These are phyloP conservation scores for Magnusiomyces paraingens DNA, from an alignment of 1,139 yeast species.

Conservation along the genomic window DNA sequence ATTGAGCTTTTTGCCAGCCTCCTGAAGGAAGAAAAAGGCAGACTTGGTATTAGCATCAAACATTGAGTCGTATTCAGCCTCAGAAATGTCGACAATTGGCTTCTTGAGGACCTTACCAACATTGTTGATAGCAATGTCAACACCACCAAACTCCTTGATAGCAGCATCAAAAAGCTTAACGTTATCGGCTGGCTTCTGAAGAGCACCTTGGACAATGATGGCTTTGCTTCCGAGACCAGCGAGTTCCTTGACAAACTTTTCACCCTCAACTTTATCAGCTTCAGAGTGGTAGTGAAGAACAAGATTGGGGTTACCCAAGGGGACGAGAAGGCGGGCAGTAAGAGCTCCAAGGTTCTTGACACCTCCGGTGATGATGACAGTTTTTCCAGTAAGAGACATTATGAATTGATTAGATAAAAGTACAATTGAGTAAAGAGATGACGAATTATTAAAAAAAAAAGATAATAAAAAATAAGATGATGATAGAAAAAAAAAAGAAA, in stretches of 20 bases:
- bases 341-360: slow-evolving; percentile 57
- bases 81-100: slow-evolving; percentile 44
- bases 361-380: slow-evolving; percentile 40
- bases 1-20: slow-evolving; percentile 46
- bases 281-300: slow-evolving; percentile 51
- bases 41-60: slow-evolving; percentile 49
- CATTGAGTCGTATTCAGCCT: slow-evolving; percentile 51
- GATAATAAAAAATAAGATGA: not conserved
- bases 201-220: slow-evolving; percentile 41
- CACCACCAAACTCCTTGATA: slow-evolving; percentile 40
- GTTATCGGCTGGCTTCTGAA: slow-evolving; percentile 41
- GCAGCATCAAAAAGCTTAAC: slow-evolving; percentile 42
- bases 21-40: slow-evolving; percentile 56
- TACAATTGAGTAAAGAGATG: not conserved
- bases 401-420: not conserved
- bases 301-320: slow-evolving; percentile 45
- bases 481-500: not conserved
- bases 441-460: not conserved
- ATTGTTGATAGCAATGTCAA: slow-evolving; percentile 60
- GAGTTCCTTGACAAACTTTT: slow-evolving; percentile 39
- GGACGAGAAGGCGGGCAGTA: slow-evolving; percentile 53
- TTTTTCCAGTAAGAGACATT: not conserved
- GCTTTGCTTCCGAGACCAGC: slow-evolving; percentile 38
- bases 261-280: slow-evolving; percentile 37
- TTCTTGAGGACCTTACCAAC: slow-evolving; percentile 64